Evolutionary conservation across 1,139 yeast species (phyloP).

Genomic region (Taphrina populina): DNA sequence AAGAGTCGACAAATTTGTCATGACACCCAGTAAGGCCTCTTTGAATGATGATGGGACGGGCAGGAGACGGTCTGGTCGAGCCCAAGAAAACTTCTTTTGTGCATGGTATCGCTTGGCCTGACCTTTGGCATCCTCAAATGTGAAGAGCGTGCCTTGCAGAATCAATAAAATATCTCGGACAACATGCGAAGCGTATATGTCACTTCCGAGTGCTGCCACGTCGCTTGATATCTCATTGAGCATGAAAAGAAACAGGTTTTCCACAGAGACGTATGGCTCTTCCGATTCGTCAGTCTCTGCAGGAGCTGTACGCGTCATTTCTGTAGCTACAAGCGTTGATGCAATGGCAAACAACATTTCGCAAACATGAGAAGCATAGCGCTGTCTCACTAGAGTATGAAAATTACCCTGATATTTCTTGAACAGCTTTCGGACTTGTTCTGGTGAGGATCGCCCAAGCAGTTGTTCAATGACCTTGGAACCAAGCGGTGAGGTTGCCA

Average conservation of each 20-base stretch:
- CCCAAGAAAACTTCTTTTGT: constrained; percentile 27
- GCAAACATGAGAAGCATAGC: constrained; percentile 89
- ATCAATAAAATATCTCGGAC: constrained; percentile 24
- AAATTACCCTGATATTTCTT: constrained; percentile 66
- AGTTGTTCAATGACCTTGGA: constrained; percentile 88
- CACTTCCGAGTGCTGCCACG: constrained; percentile 15
- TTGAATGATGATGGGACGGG: constrained; percentile 28
- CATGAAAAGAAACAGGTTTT: constrained; percentile 36
- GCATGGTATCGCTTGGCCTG: constrained; percentile 26
- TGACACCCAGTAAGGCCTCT: constrained; percentile 7
- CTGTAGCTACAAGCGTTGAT: constrained; percentile 65
- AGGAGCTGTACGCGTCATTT: constrained; percentile 39
- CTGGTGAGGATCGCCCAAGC: constrained; percentile 63
- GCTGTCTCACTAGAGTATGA: constrained; percentile 74
- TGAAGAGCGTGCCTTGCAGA: constrained; percentile 29
- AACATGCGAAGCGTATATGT: constrained; percentile 34
- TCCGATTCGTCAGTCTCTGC: constrained; percentile 47
- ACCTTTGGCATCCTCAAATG: constrained; percentile 28
- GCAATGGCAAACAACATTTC: constrained; percentile 78
- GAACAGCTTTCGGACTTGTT: constrained; percentile 65
- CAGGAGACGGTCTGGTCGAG: constrained; percentile 14
- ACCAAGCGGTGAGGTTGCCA: constrained; percentile 91
- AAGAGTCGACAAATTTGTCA: constrained; percentile 11
- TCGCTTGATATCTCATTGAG: constrained; percentile 32
- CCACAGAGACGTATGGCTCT: constrained; percentile 41